phyloP scores from a whole-genome alignment of 148 eudicot genomes.

The Agrostemma githago region DNA sequence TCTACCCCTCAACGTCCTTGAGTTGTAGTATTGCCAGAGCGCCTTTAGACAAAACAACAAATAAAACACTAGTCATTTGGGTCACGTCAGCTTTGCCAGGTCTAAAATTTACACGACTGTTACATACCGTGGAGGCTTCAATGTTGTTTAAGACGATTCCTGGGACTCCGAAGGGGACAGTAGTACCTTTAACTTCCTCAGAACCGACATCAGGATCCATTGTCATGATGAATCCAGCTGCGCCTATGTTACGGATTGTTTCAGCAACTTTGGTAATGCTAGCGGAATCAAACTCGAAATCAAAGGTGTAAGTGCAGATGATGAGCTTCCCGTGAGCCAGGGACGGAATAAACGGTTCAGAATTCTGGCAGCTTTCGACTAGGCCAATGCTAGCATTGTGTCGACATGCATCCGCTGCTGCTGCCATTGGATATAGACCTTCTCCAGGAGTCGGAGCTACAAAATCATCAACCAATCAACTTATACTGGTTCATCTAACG shows the following conservation, averaged over 20 bases:
- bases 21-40: conserved; percentile 56
- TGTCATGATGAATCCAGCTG: conserved; percentile 64
- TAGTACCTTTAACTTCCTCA: conserved; percentile 52
- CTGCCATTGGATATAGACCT: conserved; percentile 42
- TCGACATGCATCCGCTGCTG: conserved; percentile 55
- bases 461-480: neutral
- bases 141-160: conserved; percentile 48
- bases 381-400: conserved; percentile 38
- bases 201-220: conserved; percentile 55
- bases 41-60: conserved; percentile 32
- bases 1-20: conserved; percentile 45
- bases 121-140: conserved; percentile 51
- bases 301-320: conserved; percentile 57
- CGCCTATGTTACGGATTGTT: conserved; percentile 40
- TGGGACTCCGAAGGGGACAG: conserved; percentile 44
- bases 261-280: conserved; percentile 49
- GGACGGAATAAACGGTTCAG: conserved; percentile 38
- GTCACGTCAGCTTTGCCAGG: too few species aligned
- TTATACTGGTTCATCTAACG: neutral
- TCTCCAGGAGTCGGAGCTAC: conserved; percentile 53
- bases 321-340: conserved; percentile 53
- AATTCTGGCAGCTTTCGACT: conserved; percentile 50
- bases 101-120: neutral
- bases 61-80: neutral
- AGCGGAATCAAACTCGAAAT: conserved; percentile 54